Evolutionary conservation across 2,329 filamentous ascomycete species (phyloP).

Genomic region (Teratosphaeria viscida): DNA sequence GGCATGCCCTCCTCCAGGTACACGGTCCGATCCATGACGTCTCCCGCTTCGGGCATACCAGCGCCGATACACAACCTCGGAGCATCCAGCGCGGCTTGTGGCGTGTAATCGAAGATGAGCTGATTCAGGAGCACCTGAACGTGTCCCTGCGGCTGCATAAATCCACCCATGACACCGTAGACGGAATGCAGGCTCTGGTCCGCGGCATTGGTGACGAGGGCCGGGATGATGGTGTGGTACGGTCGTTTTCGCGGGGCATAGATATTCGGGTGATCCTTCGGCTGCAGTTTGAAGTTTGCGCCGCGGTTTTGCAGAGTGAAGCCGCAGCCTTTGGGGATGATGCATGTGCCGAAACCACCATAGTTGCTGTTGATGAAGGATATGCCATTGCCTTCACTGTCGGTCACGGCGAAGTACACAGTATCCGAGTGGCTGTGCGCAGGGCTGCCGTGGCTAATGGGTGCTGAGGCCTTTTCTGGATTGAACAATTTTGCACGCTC

Average conservation of each 20-base stretch:
- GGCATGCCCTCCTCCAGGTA: conserved; percentile 76
- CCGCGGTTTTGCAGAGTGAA: conserved; percentile 94
- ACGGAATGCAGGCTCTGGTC: conserved; percentile 72
- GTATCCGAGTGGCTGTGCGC: conserved; percentile 83
- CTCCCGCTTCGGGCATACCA: conserved; percentile 52
- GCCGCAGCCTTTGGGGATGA: conserved; percentile 75
- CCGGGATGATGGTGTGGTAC: conserved; percentile 97
- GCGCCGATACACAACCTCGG: conserved; percentile 82
- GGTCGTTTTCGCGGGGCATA: conserved; percentile 75
- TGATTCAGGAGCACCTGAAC: conserved; percentile 88
- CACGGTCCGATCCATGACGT: conserved; percentile 53
- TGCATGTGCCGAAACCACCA: conserved; percentile 74
- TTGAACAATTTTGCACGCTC: conserved; percentile 55
- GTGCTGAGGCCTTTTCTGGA: conserved; percentile 40
- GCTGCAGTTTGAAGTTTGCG: conserved; percentile 66
- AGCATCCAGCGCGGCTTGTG: conserved; percentile 82
- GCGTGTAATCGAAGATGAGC: conserved; percentile 67
- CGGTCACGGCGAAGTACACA: conserved; percentile 83
- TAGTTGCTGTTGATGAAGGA: conserved; percentile 98
- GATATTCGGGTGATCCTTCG: conserved; percentile 61
- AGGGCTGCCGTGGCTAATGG: conserved; percentile 64
- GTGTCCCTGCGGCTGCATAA: conserved; percentile 97
- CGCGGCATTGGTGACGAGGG: conserved; percentile 66
- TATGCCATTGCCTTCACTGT: conserved; percentile 75
- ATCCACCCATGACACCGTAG: conserved; percentile 95